These are phyloP conservation scores for Suillus spraguei DNA, from an alignment of 768 basidiomycete species.

Conservation along the genomic window DNA sequence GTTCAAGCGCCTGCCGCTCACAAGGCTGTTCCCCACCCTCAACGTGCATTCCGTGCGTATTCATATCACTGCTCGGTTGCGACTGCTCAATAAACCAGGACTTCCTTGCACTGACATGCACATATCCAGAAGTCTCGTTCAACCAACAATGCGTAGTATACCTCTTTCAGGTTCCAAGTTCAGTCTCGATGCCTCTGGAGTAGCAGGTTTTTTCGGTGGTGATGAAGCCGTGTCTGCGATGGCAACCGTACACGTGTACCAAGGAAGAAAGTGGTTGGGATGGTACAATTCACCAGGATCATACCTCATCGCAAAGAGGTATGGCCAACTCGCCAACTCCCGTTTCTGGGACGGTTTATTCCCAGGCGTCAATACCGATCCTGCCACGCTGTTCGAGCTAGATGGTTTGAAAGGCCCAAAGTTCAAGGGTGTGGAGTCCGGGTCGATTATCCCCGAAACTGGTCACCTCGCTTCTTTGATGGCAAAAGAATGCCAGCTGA, in stretches of 20 bases:
- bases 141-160: constrained; percentile 18
- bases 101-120: constrained; percentile 24
- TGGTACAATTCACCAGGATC: constrained; percentile 44
- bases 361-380: constrained; percentile 36
- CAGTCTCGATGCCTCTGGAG: constrained; percentile 34
- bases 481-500: constrained; percentile 23
- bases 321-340: constrained; percentile 35
- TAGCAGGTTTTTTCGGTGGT: constrained; percentile 41
- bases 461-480: constrained; percentile 35
- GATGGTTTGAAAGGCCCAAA: constrained; percentile 34
- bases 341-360: constrained; percentile 37
- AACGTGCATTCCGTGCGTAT: background rate
- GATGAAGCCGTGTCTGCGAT: constrained; percentile 42
- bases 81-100: background rate
- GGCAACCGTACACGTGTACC: constrained; percentile 38
- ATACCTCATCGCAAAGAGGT: constrained; percentile 36
- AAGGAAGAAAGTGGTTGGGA: constrained; percentile 36
- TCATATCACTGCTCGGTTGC: background rate
- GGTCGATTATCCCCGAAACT: constrained; percentile 32
- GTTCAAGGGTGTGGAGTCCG: constrained; percentile 36
- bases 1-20: background rate
- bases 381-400: constrained; percentile 34
- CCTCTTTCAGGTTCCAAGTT: constrained; percentile 25
- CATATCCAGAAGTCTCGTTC: constrained; percentile 17
- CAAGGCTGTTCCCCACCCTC: background rate